A percentile compares a stretch with the other conserved stretches of the same genome.
These are phyloP conservation scores for Gentiana macrophylla DNA, from an alignment of 257 asterid species.

Conservation along the genomic window DNA sequence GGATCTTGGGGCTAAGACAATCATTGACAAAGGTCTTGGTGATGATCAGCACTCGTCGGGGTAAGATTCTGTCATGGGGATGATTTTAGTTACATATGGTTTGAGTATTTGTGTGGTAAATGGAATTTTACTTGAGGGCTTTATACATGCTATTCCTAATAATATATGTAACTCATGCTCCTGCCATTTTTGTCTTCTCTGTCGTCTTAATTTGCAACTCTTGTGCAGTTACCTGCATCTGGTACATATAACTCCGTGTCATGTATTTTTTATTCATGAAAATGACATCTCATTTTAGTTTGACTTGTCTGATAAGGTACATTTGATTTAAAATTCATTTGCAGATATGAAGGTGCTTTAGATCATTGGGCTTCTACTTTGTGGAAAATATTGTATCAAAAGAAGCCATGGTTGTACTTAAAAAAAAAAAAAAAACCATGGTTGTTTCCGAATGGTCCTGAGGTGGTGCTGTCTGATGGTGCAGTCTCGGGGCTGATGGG, in stretches of 20 bases:
- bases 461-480: constrained; percentile 29
- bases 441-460: constrained; percentile 62
- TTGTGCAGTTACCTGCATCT: too few relatives aligned
- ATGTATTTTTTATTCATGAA: too few relatives aligned
- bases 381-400: constrained; percentile 58
- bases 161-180: too few relatives aligned
- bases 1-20: constrained; percentile 62
- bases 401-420: neutral
- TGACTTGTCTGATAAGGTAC: too few relatives aligned
- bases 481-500: neutral
- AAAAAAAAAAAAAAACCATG: constrained; percentile 3
- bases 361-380: constrained; percentile 90
- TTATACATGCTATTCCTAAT: too few relatives aligned
- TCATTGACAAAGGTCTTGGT: constrained; percentile 86
- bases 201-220: too few relatives aligned
- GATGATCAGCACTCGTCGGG: constrained; percentile 98
- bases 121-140: too few relatives aligned
- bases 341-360: constrained; percentile 91
- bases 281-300: too few relatives aligned
- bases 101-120: too few relatives aligned
- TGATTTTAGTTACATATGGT: neutral
- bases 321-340: constrained; percentile 5
- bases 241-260: too few relatives aligned
- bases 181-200: too few relatives aligned
- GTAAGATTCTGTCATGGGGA: constrained; percentile 27